Conservation (phyloP, 2,329 filamentous ascomycete genomes). For the Alternaria arbusti region DNA sequence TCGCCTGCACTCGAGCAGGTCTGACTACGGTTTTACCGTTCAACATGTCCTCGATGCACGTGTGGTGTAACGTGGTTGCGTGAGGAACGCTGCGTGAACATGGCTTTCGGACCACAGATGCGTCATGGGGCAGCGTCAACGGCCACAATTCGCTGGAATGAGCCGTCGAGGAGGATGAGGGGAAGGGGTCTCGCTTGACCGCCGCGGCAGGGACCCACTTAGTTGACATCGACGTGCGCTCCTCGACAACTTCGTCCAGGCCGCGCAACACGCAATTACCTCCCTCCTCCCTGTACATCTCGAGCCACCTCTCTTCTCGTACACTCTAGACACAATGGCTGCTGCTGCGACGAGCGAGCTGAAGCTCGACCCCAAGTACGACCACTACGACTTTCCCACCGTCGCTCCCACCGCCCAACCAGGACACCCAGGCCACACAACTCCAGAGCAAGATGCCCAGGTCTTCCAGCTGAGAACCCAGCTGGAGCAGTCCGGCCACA, state of each 20-base stretch:
- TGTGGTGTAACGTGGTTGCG: background rate
- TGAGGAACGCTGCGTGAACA: background rate
- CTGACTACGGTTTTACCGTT: conserved; percentile 28
- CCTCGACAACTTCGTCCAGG: conserved; percentile 18
- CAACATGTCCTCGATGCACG: conserved; percentile 5
- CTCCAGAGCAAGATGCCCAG: conserved; percentile 84
- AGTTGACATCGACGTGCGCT: conserved; percentile 34
- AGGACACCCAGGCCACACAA: conserved; percentile 90
- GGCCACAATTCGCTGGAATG: conserved; percentile 12
- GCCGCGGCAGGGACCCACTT: conserved; percentile 24
- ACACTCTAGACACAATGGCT: conserved; percentile 36
- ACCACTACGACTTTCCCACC: conserved; percentile 92
- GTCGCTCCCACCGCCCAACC: conserved; percentile 71
- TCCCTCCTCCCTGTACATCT: conserved; percentile 1
- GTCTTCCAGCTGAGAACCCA: conserved; percentile 82
- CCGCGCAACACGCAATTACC: conserved; percentile 11
- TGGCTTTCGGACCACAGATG: conserved; percentile 7
- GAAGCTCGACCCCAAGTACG: conserved; percentile 84
- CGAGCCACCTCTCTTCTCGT: conserved; percentile 9
- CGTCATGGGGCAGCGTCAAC: conserved; percentile 16
- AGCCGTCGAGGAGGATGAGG: conserved; percentile 12
- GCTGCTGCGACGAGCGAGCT: conserved; percentile 40
- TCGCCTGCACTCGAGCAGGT: conserved; percentile 25
- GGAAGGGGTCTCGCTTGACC: conserved; percentile 23
- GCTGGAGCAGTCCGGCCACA: conserved; percentile 84